These are phyloP conservation scores for Erysimum cheiri DNA, from an alignment of 441 rosid genomes.

Conservation along the genomic window DNA sequence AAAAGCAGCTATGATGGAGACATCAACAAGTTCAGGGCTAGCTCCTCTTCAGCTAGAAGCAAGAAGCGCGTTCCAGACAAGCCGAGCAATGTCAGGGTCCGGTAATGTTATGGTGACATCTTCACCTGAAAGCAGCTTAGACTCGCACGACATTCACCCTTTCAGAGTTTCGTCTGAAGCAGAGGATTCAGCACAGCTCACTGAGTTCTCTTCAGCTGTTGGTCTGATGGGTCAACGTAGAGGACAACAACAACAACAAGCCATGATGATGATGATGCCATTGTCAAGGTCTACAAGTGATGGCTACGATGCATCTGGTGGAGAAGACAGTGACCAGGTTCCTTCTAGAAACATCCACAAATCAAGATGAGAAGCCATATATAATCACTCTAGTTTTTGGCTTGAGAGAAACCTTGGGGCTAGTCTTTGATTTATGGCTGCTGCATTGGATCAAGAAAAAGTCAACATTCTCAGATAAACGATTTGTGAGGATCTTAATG, in stretches of 20 bases:
- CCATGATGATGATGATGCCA: conserved; percentile 68
- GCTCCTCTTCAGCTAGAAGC: conserved; percentile 98
- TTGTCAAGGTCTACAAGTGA: conserved; percentile 92
- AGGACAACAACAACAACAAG: conserved; percentile 45
- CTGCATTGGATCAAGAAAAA: conserved; percentile 25
- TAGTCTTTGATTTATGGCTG: conserved; percentile 15
- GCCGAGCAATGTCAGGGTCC: conserved; percentile 80
- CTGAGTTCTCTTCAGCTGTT: conserved; percentile 58
- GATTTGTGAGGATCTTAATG: conserved; percentile 18
- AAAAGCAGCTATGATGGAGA: conserved; percentile 54
- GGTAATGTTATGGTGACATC: conserved; percentile 71
- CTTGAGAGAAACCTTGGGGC: conserved; percentile 18
- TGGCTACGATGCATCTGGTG: conserved; percentile 99
- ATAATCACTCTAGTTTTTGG: conserved; percentile 50
- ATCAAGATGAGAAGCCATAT: conserved; percentile 60
- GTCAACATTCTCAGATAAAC: conserved; percentile 10
- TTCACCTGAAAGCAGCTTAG: conserved; percentile 98
- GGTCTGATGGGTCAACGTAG: conserved; percentile 42
- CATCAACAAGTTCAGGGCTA: conserved; percentile 76
- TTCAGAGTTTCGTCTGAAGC: conserved; percentile 83
- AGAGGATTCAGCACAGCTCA: conserved; percentile 71
- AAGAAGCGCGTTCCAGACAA: conserved; percentile 92
- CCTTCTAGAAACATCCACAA: conserved; percentile 77
- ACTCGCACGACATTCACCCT: conserved; percentile 93
- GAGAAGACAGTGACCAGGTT: conserved; percentile 97